Evolutionary conservation across 805 yeast genomes (phyloP), one percentile per base, ranked within the genome.

Genomic region (Allodekkera sacchari): DNA sequence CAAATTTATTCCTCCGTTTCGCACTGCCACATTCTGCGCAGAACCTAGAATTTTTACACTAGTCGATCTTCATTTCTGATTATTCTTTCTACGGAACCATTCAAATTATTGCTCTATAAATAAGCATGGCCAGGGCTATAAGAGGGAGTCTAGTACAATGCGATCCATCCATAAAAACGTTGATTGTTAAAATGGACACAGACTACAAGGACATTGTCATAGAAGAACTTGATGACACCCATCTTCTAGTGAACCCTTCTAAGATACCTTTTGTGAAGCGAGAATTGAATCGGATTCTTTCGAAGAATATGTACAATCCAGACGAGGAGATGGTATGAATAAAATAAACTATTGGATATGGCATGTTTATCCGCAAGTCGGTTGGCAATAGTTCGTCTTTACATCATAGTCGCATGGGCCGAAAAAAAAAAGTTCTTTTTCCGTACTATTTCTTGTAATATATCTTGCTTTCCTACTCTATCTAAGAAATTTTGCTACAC

Each of bases 171-270:
- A 87, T 89, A 41, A 71, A 77, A 41, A 95, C 97, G 0, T 63
- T 89, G 30, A 83, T 89, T 2, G 59, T 89, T 15, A 81, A 77
- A 51, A 81, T 89, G 26, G 97, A 92, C 54, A 61, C 84, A 0
- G 72, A 74, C 18, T 59, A 67, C 22, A 80, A 83, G 36, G 94
- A 87, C 43, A 78, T 92, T 2, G 52, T 57, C 12, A 57, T 53
- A n/a, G 76, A 80, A 55, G 97, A 92, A 45, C 66, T 89, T 25
- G 97, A 92, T 51, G 96, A 88, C 28, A 83, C 92, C 1, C 97
- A 92, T 55, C 57, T 89, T 13, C 63, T 92, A 38, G 80, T 89
- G 18, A 89, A 83, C 43, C 80, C 79, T 20, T 70, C 73, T 23
- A 82, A 78, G 57, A 83, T 89, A 2, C 78, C 74, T 16, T 76